Evolutionary conservation across 106 monocot species (phyloP), one percentile per base, ranked within the genome.

Genomic region (Amphibolis antarctica): DNA sequence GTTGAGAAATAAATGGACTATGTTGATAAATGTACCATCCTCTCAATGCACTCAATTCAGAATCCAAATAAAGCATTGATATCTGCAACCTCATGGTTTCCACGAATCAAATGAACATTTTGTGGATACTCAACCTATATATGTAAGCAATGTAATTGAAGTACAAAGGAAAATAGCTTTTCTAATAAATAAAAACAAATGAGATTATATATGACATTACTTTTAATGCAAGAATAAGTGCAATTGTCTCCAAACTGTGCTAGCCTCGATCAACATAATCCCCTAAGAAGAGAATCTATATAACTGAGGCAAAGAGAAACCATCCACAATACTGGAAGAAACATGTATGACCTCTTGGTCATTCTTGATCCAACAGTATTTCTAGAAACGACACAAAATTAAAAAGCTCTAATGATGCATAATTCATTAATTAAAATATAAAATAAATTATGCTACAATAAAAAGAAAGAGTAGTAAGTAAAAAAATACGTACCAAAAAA

Each of bases 221-320:
- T 1, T 98, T 98, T 43, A 98, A 51, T 43, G 98, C 98, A 79
- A 98, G 82, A 59, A 98, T 87, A 70, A 98, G 87, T 47, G 76
- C 73, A 57, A 98, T 98, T 14, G 87, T 98, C 78, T 98, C 98
- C 71, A 98, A 75, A 81, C 98, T 98, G 69, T 98, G 98, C 75
- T 98, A 91, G 13, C 98, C 98, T 53, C 98, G 86, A 71, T 98
- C 98, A 67, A 98, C 98, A 78, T 98, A 98, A 78, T 98, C 98
- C 50, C 98, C 98, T 82, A 98, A 76, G 72, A 98, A 98, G 21
- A 98, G 87, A 98, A 81, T 98, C 98, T 44, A 98, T 98, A 64
- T 98, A 98, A 66, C 98, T 98, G 98, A 72, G n/a, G n/a, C 10
- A 26, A 62, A 72, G 55, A 27, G 1, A 22, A n/a, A n/a, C n/a